These are phyloP conservation scores for Bigelowiella natans DNA, from an alignment of 78 protist genomes.

Conservation along the genomic window DNA sequence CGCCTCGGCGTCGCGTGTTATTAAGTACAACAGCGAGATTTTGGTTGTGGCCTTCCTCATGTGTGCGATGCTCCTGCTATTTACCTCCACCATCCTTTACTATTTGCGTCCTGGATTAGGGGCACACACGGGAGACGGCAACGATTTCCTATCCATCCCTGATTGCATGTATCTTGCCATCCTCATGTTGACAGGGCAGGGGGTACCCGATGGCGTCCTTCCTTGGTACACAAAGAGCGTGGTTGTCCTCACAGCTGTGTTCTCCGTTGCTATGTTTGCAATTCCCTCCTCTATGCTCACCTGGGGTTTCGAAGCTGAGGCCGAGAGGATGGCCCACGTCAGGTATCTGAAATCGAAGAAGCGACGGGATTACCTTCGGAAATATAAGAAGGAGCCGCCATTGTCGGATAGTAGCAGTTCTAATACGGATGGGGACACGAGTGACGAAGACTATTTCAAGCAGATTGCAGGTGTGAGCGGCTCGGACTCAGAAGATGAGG, in stretches of 20 bases:
- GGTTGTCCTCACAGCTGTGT: not conserved
- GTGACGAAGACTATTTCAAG: not conserved
- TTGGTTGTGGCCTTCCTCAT: not conserved
- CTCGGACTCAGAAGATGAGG: too few relatives aligned
- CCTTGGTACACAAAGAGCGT: not conserved
- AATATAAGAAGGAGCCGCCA: not conserved
- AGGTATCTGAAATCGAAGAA: not conserved
- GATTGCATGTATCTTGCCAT: not conserved
- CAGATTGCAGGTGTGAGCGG: not conserved
- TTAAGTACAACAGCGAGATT: not conserved
- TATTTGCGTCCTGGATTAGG: not conserved
- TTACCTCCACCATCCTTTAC: not conserved
- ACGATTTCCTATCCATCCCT: not conserved
- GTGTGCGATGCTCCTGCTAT: not conserved
- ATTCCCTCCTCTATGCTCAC: constrained; percentile 1
- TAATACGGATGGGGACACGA: not conserved
- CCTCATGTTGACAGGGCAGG: not conserved
- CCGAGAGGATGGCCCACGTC: not conserved
- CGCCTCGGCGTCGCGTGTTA: not conserved
- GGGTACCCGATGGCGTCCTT: not conserved
- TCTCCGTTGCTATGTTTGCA: constrained; percentile 1
- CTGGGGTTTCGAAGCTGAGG: constrained; percentile 3
- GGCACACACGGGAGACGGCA: too few relatives aligned
- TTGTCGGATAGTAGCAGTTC: not conserved
- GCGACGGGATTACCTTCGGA: not conserved